Conservation (phyloP, 176 grass and related monocot species). For the Aegilops tauschii region DNA sequence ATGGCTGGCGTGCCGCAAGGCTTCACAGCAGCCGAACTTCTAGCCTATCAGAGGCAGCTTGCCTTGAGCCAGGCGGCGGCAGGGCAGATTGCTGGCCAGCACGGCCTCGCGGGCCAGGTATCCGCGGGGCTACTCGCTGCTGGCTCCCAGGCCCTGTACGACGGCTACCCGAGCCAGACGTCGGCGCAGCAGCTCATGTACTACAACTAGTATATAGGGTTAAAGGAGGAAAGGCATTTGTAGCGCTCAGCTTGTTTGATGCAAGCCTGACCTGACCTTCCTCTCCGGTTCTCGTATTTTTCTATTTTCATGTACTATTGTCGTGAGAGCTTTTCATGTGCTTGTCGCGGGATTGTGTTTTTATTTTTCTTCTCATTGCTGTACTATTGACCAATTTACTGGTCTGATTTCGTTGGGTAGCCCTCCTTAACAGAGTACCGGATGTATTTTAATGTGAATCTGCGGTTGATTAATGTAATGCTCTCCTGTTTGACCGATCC, state of each 20-base stretch:
- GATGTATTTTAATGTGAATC: conserved; percentile 53
- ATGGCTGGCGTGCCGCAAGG: conserved; percentile 56
- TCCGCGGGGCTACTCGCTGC: conserved; percentile 62
- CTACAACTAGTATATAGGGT: conserved; percentile 62
- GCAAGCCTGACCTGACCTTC: conserved; percentile 39
- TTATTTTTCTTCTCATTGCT: conserved; percentile 29
- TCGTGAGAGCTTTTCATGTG: conserved; percentile 38
- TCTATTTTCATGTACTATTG: conserved; percentile 48
- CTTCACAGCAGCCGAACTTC: conserved; percentile 57
- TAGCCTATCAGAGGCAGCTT: conserved; percentile 79
- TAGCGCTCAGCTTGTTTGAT: conserved; percentile 45
- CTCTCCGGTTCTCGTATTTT: conserved; percentile 31
- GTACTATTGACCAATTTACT: conserved; percentile 40
- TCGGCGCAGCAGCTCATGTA: conserved; percentile 78
- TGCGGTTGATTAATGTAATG: conserved; percentile 56
- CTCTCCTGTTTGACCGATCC: background rate
- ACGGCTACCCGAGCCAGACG: conserved; percentile 65
- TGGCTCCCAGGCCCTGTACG: conserved; percentile 60
- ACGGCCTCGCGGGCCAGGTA: conserved; percentile 60
- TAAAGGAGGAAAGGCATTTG: conserved; percentile 46
- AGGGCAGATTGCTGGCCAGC: conserved; percentile 62
- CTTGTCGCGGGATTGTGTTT: conserved; percentile 37
- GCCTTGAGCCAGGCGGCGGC: conserved; percentile 56
- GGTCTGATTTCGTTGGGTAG: conserved; percentile 42
- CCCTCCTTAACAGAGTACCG: conserved; percentile 39